A percentile compares a stretch with the other conserved stretches of the same genome.
Conservation (phyloP, 352 stramenopile species). For the Pythium dissimile region DNA sequence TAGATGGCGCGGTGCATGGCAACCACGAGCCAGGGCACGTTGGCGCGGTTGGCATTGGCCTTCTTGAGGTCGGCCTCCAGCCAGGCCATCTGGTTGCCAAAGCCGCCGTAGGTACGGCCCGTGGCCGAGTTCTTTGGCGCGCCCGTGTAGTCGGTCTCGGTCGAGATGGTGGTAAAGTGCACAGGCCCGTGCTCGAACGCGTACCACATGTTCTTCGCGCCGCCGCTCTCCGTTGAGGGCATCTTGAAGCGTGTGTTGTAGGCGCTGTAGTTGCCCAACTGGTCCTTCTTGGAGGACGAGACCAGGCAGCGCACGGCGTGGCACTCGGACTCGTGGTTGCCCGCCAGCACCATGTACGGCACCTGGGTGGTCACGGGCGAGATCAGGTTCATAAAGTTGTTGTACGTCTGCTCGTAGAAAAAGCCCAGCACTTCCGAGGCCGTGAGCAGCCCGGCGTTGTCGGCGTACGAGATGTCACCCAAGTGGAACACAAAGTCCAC, state of each 20-base stretch:
- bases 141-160: slow-evolving; percentile 62
- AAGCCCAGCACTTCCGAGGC: slow-evolving; percentile 40
- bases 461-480: slow-evolving; percentile 62
- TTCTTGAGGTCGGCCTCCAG: slow-evolving; percentile 49
- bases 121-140: slow-evolving; percentile 23
- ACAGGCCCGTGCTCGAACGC: slow-evolving; percentile 82
- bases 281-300: slow-evolving; percentile 41
- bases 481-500: slow-evolving; percentile 71
- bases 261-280: slow-evolving; percentile 76
- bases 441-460: slow-evolving; percentile 24
- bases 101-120: slow-evolving; percentile 20
- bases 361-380: slow-evolving; percentile 41
- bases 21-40: slow-evolving; percentile 51
- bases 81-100: slow-evolving; percentile 44
- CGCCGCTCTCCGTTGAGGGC: slow-evolving; percentile 60
- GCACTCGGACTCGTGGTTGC: slow-evolving; percentile 89
- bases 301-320: slow-evolving; percentile 60
- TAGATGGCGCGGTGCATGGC: slow-evolving; percentile 56
- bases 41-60: slow-evolving; percentile 38
- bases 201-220: slow-evolving; percentile 84
- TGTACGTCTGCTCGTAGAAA: slow-evolving; percentile 87
- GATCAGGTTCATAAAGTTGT: slow-evolving; percentile 80
- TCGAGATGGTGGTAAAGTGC: slow-evolving; percentile 85
- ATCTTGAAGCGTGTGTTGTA: slow-evolving; percentile 88
- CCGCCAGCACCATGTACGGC: slow-evolving; percentile 82